Evolutionary conservation across 2,329 filamentous ascomycete species (phyloP), one percentile per base, ranked within the genome.

Genomic region (Coniella lustricola): DNA sequence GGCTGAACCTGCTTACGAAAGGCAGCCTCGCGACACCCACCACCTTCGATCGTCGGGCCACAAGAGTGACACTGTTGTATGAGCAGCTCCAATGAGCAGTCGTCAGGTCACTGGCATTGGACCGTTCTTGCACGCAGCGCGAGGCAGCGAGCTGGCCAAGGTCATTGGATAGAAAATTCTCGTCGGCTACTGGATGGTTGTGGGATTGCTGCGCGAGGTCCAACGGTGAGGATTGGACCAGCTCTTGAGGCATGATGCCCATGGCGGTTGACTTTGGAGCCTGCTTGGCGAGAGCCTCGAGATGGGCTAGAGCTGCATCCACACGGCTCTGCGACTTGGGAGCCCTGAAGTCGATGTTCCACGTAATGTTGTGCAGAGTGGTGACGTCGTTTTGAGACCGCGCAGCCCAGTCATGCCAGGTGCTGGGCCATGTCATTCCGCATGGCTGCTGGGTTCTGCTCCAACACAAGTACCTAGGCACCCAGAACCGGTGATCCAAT

Each of bases 181-280:
- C n/a, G n/a, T n/a, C n/a, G n/a, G n/a, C n/a, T n/a, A n/a, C n/a
- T n/a, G n/a, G n/a, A n/a, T n/a, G n/a, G n/a, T n/a, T n/a, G n/a
- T n/a, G n/a, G n/a, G n/a, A n/a, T 31, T 41, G 36, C 7, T 47
- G 17, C 10, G 44, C 21, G 8, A 49, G 22, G 18, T 49, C 38
- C 33, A 49, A 22, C 12, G 45, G 40, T 4, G 31, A 14, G 16
- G 35, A 36, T 12, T 51, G 49, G 8, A 17, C 32, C 17, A 51
- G 76, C 54, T 79, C 76, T 51, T 77, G 74, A 2, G 79, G 60
- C 57, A 70, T 72, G 45, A 79, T 64, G 3, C 76, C 60, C 0
- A 60, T 55, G 1, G 71, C 62, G 0, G 61, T 60, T 1, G 45
- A 22, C 1, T 31, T 16, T 13, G 50, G 35, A 16, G 22, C 33